These are phyloP conservation scores for Eleusine indica DNA, from an alignment of 176 grass and related monocot genomes.

Conservation along the genomic window DNA sequence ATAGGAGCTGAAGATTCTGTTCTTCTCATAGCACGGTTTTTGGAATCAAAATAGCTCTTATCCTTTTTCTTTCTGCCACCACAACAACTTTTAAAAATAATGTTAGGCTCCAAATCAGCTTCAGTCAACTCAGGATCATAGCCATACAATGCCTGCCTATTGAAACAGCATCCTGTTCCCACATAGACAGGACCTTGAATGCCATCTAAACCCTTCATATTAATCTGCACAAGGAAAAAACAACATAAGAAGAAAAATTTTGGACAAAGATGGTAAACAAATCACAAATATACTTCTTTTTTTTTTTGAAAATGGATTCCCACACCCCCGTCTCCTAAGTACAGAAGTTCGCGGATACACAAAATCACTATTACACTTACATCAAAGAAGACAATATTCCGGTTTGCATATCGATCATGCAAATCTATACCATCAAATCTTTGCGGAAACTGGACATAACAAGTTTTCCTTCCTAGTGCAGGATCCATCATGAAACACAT, in stretches of 20 bases:
- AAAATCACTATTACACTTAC: slow-evolving; percentile 44
- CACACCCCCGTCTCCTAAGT: no score
- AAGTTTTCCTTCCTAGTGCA: slow-evolving; percentile 74
- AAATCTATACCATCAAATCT: slow-evolving; percentile 92
- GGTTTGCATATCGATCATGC: slow-evolving; percentile 96
- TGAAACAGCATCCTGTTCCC: slow-evolving; percentile 92
- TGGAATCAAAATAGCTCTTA: slow-evolving; percentile 69
- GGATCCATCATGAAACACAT: slow-evolving; percentile 99
- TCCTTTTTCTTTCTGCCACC: slow-evolving; percentile 72
- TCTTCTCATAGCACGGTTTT: slow-evolving; percentile 68
- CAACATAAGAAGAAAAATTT: slow-evolving; percentile 14
- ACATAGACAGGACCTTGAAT: slow-evolving; percentile 95
- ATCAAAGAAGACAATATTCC: slow-evolving; percentile 98
- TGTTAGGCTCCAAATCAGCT: slow-evolving; percentile 83
- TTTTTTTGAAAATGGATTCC: no score
- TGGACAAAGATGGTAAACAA: background rate
- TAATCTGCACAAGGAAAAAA: slow-evolving; percentile 61
- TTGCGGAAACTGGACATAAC: slow-evolving; percentile 96
- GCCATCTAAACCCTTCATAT: slow-evolving; percentile 96
- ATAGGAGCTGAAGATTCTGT: slow-evolving; percentile 77
- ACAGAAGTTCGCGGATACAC: no score
- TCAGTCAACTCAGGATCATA: slow-evolving; percentile 84
- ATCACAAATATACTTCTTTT: background rate
- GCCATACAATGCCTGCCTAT: slow-evolving; percentile 87
- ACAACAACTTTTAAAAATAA: slow-evolving; percentile 81